Evolutionary conservation across 345 rosid species (phyloP).

Genomic region (Pistacia integerrima): DNA sequence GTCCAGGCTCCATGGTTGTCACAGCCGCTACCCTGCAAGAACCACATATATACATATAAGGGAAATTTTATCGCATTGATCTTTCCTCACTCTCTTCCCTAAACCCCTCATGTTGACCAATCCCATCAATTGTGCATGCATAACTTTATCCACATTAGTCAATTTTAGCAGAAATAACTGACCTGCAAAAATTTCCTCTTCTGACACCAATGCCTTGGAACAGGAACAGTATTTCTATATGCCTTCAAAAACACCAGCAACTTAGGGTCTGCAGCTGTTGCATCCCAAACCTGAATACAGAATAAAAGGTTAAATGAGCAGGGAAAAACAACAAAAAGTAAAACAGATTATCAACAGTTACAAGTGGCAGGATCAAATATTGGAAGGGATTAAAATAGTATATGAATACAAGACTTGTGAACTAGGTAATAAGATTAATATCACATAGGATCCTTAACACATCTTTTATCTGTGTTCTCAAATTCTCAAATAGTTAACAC

Average conservation of each 20-base stretch:
- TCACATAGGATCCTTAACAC: background rate
- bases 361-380: background rate
- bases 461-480: background rate
- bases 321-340: background rate
- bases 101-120: slow-evolving; percentile 43
- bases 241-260: slow-evolving; percentile 91
- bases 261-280: slow-evolving; percentile 97
- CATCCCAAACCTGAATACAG: slow-evolving; percentile 94
- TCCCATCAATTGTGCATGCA: slow-evolving; percentile 54
- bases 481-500: background rate
- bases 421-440: background rate
- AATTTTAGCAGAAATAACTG: slow-evolving; percentile 35
- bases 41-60: slow-evolving; percentile 98
- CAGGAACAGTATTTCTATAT: slow-evolving; percentile 94
- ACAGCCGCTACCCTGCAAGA: slow-evolving; percentile 99
- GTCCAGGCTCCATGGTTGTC: slow-evolving; percentile 91
- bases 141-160: slow-evolving; percentile 24
- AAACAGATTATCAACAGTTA: background rate
- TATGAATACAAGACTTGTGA: background rate
- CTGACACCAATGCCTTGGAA: slow-evolving; percentile 99
- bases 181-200: slow-evolving; percentile 99
- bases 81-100: slow-evolving; percentile 58
- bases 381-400: background rate
- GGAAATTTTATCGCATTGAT: slow-evolving; percentile 78
- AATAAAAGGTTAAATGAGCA: slow-evolving; percentile 8